Percentiles rank a stretch among this genome's conserved stretches.
Evolutionary conservation across 306 rosid genomes (phyloP).

Genomic region (Citrullus mucosospermus): DNA sequence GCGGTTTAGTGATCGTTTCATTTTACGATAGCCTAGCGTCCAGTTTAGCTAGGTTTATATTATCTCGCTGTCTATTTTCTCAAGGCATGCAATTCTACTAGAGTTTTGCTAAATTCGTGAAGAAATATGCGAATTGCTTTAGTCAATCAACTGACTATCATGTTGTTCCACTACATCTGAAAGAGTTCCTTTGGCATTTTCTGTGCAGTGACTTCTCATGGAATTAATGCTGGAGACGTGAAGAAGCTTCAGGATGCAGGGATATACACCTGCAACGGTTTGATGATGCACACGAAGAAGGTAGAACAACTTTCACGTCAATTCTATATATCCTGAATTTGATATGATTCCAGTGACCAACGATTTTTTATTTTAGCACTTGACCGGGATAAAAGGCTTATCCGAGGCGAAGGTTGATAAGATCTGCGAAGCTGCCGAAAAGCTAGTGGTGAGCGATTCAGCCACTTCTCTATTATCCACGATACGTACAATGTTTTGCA

Average conservation of each 20-base stretch:
- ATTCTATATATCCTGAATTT: neutral
- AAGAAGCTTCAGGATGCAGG: conserved; percentile 99
- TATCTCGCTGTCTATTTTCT: neutral
- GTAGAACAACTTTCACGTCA: conserved; percentile 18
- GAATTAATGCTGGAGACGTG: conserved; percentile 95
- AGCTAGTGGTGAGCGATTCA: conserved; percentile 59
- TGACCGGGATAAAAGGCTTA: conserved; percentile 88
- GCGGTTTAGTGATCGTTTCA: neutral
- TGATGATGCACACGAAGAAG: conserved; percentile 98
- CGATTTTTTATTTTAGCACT: conserved; percentile 31
- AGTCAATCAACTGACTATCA: neutral
- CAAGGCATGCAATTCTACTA: neutral
- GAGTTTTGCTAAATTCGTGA: neutral
- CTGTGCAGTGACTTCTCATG: conserved; percentile 75
- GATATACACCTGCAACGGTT: conserved; percentile 90
- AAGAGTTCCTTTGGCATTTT: conserved; percentile 1
- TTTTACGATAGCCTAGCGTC: neutral
- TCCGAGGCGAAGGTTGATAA: conserved; percentile 97
- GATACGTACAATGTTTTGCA: neutral
- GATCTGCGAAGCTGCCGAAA: conserved; percentile 98
- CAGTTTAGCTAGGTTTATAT: neutral
- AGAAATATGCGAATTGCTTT: neutral
- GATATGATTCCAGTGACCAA: neutral
- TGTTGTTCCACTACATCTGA: neutral
- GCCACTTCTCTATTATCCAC: conserved; percentile 8